Base-by-base conservation (phyloP, 2,329 filamentous ascomycete genomes). In the Phoma sp. region DNA sequence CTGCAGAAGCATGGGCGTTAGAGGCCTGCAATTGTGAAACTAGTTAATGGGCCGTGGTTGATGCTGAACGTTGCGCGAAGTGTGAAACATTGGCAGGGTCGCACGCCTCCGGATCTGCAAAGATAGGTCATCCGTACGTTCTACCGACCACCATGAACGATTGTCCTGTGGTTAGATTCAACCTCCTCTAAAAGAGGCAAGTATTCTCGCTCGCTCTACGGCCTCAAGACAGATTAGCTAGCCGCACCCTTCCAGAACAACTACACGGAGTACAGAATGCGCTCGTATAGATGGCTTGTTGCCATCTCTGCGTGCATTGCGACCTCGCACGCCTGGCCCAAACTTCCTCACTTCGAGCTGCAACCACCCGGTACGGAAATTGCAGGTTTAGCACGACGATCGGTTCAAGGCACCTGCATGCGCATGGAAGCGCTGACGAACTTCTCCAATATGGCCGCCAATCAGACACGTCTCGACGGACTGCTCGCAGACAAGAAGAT, bases 391-490 rank as follows among this genome's bases (percentile, higher is more conserved):
- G 18, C 25, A 15, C 29, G 36, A 12, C 43, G 21, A 42, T 37
- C 30, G 12, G 11, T 48, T 6, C 17, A 47, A 20, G 42, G 30
- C 18, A 47, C 53, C n/a, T 73, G 70, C 48, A 60, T 51, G 26
- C 56, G 61, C 14, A 59, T 73, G 32, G 43, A 42, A 25, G 58
- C 49, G 7, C 55, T 72, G n/a, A 61, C 56, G 2, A 42, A 48
- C 5, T 59, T 73, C 37, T 65, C 63, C 15, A 54, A 58, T 2
- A 61, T 71, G 37, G 64, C 65, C 15, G 52, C 58, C 46, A 69
- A 72, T 37, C 61, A 67, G 30, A 71, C 67, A 9, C 38, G 20
- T n/a, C 47, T 70, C n/a, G 53, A 68, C 12, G 47, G 47, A n/a
- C 21, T 65, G 25, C 36, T 62, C 26, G 52, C 66, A 10, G 58